Evolutionary conservation across 768 basidiomycete genomes (phyloP), one percentile per base, ranked within the genome.

Genomic region (Lentinula lateritia): DNA sequence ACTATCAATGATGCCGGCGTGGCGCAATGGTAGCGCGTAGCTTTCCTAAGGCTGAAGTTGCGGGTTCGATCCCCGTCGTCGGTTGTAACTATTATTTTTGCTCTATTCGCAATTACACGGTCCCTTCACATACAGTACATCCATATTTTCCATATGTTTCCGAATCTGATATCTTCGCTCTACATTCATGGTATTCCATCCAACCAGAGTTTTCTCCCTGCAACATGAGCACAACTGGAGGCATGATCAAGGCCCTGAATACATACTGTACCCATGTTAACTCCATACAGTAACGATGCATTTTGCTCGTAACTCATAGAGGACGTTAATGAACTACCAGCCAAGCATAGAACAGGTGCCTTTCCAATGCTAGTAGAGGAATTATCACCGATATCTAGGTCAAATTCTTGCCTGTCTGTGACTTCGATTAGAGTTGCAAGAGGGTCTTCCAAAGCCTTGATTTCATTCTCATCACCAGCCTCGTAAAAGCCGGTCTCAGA

Each of bases 321-420:
- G 5, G 15, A 12, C 3, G 3, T 28, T 28, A 28, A 28, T 38
- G 53, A 13, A 12, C 65, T 61, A 0, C 79, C 78, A 36, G 71
- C 75, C 52, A 83, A 73, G 63, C 81, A 83, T 20, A 81, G 67
- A 16, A 75, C 68, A 12, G 81, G 81, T 28, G 63, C 53, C 16
- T 52, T 60, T 56, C 50, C 60, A 10, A 65, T 60, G 20, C 62
- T 28, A 65, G 36, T 35, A 52, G 35, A 34, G 50, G 52, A 52
- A 18, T 39, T 60, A 28, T 63, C 57, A 6, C 34, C 35, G 32
- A 46, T 15, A 59, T 62, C 69, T 34, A 65, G 65, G 43, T 66
- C 70, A 64, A 76, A 75, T 2, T 71, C 66, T 18, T 68, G 67
- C 12, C 65, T 69, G 50, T 76, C 75, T 23, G 64, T 39, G 34